Evolutionary conservation across 768 basidiomycete species (phyloP), one percentile per base, ranked within the genome.

Genomic region (Phallus indusiatus): DNA sequence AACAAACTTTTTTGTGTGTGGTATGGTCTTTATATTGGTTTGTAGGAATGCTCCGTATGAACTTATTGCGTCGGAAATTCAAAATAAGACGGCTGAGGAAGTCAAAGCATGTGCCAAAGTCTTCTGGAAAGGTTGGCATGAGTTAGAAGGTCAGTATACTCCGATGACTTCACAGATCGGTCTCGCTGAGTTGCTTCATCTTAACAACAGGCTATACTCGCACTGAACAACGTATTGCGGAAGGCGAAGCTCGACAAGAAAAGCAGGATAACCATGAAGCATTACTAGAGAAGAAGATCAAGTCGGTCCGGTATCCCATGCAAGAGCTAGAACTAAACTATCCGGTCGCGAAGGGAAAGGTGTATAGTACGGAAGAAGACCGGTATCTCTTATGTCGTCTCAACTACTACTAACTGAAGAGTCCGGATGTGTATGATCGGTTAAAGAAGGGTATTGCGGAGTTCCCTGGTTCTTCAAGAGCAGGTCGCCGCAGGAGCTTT

Each of bases 381-480:
- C 79, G 95, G 17, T 99, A 97, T 75, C 79, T 98, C 11, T 80
- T 98, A 42, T 93, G 90, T 67, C 83, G 94, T 22, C 72, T 98
- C 62, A 83, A 84, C 69, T 83, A 95, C 72, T 94, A 97, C 64
- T 92, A 94, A 22, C 85, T 97, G 79, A 84, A 86, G 57, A 74
- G 79, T 16, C 90, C 90, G 53, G 93, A 96, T 65, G 88, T 92
- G 24, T 96, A 94, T 67, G 95, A 99, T 67, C 75, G 86, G 55
- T 96, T 98, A 73, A 96, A 95, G 81, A 84, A 86, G 71, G 95
- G 97, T 71, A 93, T 98, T 63, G 86, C 84, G 16, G 94, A 98
- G 73, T 97, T 94, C 72, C 94, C 95, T 1, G 94, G 95, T 97
- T 96, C 76, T 88, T 94, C 79, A 94, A 95, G 77, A 92, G 90